Base-by-base conservation (phyloP, 495 filamentous ascomycete genomes). In the Delitschia confertaspora region DNA sequence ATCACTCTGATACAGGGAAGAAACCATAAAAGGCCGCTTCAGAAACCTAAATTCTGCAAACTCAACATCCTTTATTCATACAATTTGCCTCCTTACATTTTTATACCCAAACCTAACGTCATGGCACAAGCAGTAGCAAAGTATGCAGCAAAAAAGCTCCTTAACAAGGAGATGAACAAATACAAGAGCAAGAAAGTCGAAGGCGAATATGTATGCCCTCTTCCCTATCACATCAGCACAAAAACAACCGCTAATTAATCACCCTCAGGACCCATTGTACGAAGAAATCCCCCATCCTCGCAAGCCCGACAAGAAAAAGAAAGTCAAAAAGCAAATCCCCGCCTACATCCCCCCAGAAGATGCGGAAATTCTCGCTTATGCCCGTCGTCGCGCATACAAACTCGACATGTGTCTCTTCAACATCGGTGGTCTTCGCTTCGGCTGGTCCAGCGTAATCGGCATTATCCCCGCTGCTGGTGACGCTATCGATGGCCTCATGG, bases 391-490 rank as follows among this genome's bases (percentile, higher is more conserved):
- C 43, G 88, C 91, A 20, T 91, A 93, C 63, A 65, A 70, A 17
- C 74, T 93, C 26, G 91, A 98, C 63, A 80, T 80, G 71, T 72
- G 69, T 46, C 70, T 87, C 11, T 85, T 82, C 61, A 88, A 75
- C 56, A 72, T 81, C 57, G 75, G 78, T 49, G 81, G 83, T 16
- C 69, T 93, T 38, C 71, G 76, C 40, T 81, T 95, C 58, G 89
- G 89, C 14, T 91, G 83, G 82, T 74, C 79, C 22, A 78, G 74
- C 54, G 70, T 94, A 38, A 83, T 95, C 53, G 89, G 78, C 5
- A 51, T 94, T 25, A 58, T 95, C 31, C 91, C 91, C 39, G 72
- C 73, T 71, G 33, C 43, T 16, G 91, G 91, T 35, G 93, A 96
- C 59, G 71, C 70, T 13, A 60, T 76, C 10, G 91, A 95, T 55